Percentiles rank a stretch among this genome's conserved stretches.
These are phyloP conservation scores for Penicillium rolfsii DNA, from an alignment of 2,329 filamentous ascomycete genomes.

Conservation along the genomic window DNA sequence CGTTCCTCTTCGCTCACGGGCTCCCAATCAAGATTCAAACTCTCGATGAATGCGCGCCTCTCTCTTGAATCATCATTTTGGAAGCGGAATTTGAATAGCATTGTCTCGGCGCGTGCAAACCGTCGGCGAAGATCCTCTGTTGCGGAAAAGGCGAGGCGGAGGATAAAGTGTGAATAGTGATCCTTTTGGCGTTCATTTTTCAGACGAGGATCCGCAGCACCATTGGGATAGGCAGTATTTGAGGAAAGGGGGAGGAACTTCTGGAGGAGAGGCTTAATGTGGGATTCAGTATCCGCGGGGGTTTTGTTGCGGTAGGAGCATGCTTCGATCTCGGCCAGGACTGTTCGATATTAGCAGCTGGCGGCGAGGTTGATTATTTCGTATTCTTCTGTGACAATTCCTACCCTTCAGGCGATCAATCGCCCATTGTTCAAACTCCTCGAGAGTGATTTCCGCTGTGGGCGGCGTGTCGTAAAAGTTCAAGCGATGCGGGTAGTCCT, in stretches of 20 bases:
- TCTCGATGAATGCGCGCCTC: conserved; percentile 73
- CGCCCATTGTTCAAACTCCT: conserved; percentile 98
- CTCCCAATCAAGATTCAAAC: conserved; percentile 82
- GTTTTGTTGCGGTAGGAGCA: conserved; percentile 93
- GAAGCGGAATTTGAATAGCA: conserved; percentile 83
- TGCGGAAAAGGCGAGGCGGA: conserved; percentile 86
- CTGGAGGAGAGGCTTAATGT: conserved; percentile 84
- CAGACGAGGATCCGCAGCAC: conserved; percentile 56
- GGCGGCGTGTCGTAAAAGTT: conserved; percentile 91
- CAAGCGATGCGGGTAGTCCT: conserved; percentile 79
- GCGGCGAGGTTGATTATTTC: no score
- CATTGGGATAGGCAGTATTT: conserved; percentile 66
- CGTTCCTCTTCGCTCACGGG: conserved; percentile 78
- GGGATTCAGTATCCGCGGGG: conserved; percentile 75
- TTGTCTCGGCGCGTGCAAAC: conserved; percentile 83
- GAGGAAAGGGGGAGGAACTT: conserved; percentile 83
- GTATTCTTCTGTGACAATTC: conserved; percentile 16
- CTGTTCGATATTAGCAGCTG: conserved; percentile 26
- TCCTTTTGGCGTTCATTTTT: conserved; percentile 83
- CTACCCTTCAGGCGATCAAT: conserved; percentile 84
- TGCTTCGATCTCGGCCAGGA: conserved; percentile 68
- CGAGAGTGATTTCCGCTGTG: conserved; percentile 90
- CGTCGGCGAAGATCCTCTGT: conserved; percentile 88
- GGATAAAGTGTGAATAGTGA: conserved; percentile 97
- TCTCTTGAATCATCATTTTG: conserved; percentile 75